Conservation (phyloP, 2,329 filamentous ascomycete species). For the Diaporthe nobilis region DNA sequence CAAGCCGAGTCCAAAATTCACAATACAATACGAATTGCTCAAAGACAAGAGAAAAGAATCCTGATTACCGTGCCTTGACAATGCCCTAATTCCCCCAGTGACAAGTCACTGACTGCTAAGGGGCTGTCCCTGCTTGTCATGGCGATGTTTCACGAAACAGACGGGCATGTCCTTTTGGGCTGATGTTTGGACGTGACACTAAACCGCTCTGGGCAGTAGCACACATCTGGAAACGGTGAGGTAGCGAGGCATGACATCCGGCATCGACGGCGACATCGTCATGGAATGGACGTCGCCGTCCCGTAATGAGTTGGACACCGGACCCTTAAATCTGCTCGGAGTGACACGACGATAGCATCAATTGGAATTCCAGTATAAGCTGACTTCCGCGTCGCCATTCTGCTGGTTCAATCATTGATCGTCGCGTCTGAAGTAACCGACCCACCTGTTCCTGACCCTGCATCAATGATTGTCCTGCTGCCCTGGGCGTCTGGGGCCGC, state of each 20-base stretch:
- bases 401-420: not conserved
- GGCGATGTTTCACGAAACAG: constrained; percentile 32
- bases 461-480: constrained; percentile 16
- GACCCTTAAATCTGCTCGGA: not conserved
- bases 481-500: constrained; percentile 6
- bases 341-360: constrained; percentile 10
- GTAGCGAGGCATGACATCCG: not conserved
- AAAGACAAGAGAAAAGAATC: not conserved
- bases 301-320: not conserved
- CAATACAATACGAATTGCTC: not conserved
- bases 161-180: not conserved
- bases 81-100: not conserved
- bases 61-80: not conserved
- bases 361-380: not conserved
- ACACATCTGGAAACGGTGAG: not conserved
- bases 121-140: constrained; percentile 19
- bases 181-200: constrained; percentile 12
- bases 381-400: not conserved
- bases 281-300: not conserved
- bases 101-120: constrained; percentile 10
- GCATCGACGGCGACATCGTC: not conserved
- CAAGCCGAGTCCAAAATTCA: not conserved
- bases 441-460: constrained; percentile 31
- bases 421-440: constrained; percentile 7
- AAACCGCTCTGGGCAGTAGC: not conserved